phyloP scores from a whole-genome alignment of 768 basidiomycete species.

The Trametes punicea region DNA sequence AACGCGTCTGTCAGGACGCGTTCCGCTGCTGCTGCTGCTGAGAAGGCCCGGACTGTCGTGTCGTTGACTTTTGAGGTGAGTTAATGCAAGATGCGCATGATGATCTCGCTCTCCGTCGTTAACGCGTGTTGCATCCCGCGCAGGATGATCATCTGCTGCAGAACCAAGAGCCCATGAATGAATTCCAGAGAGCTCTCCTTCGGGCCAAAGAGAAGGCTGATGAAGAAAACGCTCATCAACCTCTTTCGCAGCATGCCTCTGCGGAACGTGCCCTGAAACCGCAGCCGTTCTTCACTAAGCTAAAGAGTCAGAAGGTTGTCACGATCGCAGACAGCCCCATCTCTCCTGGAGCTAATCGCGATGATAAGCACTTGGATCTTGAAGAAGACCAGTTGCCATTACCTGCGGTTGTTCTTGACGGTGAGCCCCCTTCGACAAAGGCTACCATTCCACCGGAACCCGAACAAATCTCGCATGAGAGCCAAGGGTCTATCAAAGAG shows the following conservation, averaged over 20 bases:
- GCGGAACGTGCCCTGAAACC: neutral
- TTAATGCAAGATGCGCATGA: neutral
- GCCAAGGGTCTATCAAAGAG: slow-evolving; percentile 32
- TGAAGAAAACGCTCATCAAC: neutral
- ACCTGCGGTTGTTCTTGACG: neutral
- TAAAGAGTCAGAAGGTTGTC: slow-evolving; percentile 19
- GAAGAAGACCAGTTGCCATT: neutral
- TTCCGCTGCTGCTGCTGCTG: slow-evolving; percentile 37
- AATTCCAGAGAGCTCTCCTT: slow-evolving; percentile 44
- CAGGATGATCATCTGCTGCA: slow-evolving; percentile 37
- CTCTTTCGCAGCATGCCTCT: neutral
- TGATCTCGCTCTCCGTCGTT: neutral
- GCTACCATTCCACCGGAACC: neutral
- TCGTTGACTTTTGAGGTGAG: slow-evolving; percentile 47
- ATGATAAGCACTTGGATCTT: neutral
- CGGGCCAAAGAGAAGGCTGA: slow-evolving; percentile 18
- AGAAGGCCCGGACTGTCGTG: slow-evolving; percentile 41
- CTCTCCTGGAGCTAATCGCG: neutral
- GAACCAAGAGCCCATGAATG: slow-evolving; percentile 41
- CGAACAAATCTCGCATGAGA: neutral
- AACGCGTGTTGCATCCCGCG: slow-evolving; percentile 9
- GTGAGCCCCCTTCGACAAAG: neutral
- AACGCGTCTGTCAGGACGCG: slow-evolving; percentile 49
- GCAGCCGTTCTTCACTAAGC: neutral
- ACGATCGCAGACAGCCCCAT: slow-evolving; percentile 22